These are phyloP conservation scores for Inga laurina DNA, from an alignment of 306 rosid species.

Conservation along the genomic window DNA sequence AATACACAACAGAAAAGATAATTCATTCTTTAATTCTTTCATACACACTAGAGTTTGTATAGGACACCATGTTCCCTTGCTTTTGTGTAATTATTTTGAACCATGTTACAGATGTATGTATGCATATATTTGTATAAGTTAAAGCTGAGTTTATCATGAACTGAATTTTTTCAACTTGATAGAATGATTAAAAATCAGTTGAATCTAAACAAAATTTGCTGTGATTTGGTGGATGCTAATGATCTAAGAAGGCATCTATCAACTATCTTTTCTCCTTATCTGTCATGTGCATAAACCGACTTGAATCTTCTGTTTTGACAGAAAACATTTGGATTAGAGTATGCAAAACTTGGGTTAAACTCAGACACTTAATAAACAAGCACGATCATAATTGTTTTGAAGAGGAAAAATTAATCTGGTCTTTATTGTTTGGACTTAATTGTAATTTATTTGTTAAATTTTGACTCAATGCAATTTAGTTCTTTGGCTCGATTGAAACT, in stretches of 20 bases:
- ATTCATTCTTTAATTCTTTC: slow-evolving; percentile 63
- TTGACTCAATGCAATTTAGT: no score
- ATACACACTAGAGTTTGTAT: slow-evolving; percentile 38
- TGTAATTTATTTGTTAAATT: no score
- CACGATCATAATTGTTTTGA: not conserved
- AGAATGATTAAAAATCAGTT: not conserved
- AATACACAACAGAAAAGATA: slow-evolving; percentile 15
- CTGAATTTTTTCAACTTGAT: slow-evolving; percentile 2
- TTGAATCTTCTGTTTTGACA: not conserved
- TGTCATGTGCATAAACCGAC: not conserved
- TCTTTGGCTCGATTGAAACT: no score
- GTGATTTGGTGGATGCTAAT: not conserved
- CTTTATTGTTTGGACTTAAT: no score
- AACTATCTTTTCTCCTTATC: not conserved
- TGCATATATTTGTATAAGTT: slow-evolving; percentile 40
- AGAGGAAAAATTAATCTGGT: no score
- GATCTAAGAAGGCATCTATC: not conserved
- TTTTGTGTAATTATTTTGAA: slow-evolving; percentile 39
- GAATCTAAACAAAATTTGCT: not conserved
- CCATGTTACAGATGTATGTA: slow-evolving; percentile 28
- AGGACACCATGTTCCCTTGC: slow-evolving; percentile 38
- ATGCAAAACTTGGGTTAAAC: not conserved
- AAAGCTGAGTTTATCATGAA: not conserved
- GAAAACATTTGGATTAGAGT: not conserved
- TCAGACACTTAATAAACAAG: not conserved